Evolutionary conservation across 2,329 filamentous ascomycete genomes (phyloP).

Genomic region (Beauveria sp.): DNA sequence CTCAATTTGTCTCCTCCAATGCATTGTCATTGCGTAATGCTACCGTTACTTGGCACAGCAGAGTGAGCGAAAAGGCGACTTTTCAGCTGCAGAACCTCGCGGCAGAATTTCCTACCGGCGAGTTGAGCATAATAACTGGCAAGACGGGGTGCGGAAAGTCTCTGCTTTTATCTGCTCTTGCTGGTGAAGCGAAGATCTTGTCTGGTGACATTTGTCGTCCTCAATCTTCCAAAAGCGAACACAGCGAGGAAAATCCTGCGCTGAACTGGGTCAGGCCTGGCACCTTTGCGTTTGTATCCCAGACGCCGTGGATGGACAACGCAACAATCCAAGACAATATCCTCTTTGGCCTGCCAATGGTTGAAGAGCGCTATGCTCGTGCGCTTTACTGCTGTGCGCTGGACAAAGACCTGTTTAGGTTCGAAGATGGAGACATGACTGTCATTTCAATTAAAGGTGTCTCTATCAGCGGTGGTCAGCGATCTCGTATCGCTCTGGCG

Average conservation of each 20-base stretch:
- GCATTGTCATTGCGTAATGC: not conserved
- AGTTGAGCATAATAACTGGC: slow-evolving; percentile 11
- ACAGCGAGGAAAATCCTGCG: not conserved
- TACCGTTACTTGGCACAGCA: not conserved
- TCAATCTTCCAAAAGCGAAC: not conserved
- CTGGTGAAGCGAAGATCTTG: slow-evolving; percentile 9
- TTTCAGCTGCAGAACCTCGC: slow-evolving; percentile 7
- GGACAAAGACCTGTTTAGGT: slow-evolving; percentile 61
- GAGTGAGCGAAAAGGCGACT: not conserved
- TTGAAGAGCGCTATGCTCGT: not conserved
- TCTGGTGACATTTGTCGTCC: slow-evolving; percentile 9
- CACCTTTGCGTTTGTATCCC: slow-evolving; percentile 30
- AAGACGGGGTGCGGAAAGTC: slow-evolving; percentile 12
- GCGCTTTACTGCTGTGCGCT: slow-evolving; percentile 50
- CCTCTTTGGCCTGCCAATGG: slow-evolving; percentile 57
- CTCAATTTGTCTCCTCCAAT: not conserved
- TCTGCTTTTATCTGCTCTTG: slow-evolving; percentile 6
- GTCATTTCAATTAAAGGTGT: slow-evolving; percentile 34
- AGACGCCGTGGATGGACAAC: slow-evolving; percentile 74
- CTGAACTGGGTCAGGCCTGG: not conserved
- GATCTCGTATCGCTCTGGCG: slow-evolving; percentile 15
- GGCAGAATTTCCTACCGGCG: slow-evolving; percentile 6
- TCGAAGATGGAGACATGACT: slow-evolving; percentile 62
- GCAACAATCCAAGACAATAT: slow-evolving; percentile 66
- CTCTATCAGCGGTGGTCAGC: slow-evolving; percentile 15